Base-by-base conservation (phyloP, 2,329 filamentous ascomycete genomes). In the Alternaria infectoria region DNA sequence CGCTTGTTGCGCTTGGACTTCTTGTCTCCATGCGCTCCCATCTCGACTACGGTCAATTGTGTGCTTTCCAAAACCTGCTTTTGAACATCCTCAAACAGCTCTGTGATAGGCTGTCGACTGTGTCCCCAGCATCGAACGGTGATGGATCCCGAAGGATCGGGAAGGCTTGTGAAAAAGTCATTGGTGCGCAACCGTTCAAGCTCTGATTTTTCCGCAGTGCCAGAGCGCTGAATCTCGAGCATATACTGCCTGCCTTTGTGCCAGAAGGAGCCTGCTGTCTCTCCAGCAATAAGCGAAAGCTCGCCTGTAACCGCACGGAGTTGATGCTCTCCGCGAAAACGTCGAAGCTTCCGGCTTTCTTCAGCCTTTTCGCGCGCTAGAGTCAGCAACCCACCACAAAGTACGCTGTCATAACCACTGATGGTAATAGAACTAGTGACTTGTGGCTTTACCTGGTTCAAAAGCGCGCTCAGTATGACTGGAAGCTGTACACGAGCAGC, bases 121-220 rank as follows among this genome's bases (percentile, higher is more conserved):
- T 46, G 54, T 10, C 61, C 61, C 30, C 59, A 64, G 13, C 64
- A 67, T 15, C 64, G 30, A 17, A 67, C 21, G 5, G 36, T 40
- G 10, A 64, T 36, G 2, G 32, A 12, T 26, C 17, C 26, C 21
- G 32, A 8, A 28, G 21, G 51, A 54, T 51, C 36, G 36, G 23
- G 40, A 15, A 12, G 12, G 25, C 26, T n/a, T 19, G 26, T 17
- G 47, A 30, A 28, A 5, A 30, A 50, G 47, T 50, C 47, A n/a
- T n/a, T 50, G n/a, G 23, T 30, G 23, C 25, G 15, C 25, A 26
- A 13, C n/a, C 15, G 15, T 28, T 50, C 44, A 15, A 23, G 12
- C 12, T 15, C 19, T 15, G 30, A 19, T 19, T 36, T 54, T 4
- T 43, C 15, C n/a, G 49, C 17, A 9, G 17, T 52, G 19, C 17